Conservation (phyloP, 2,329 filamentous ascomycete genomes). For the Fusarium sororula region DNA sequence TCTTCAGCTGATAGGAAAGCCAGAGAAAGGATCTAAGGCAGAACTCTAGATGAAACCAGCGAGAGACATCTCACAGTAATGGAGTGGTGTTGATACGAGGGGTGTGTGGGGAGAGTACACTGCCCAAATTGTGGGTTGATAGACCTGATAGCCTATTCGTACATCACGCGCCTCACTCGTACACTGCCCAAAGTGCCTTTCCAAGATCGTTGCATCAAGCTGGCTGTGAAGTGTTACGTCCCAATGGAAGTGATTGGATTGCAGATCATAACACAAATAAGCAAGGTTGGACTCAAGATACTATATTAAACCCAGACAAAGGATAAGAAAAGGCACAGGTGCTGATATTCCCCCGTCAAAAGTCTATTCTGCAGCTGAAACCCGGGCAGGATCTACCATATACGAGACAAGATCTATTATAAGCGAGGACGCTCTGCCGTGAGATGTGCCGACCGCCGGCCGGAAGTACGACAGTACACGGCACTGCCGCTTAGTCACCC, state of each 20-base stretch:
- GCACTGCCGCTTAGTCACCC: background rate
- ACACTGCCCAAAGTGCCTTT: background rate
- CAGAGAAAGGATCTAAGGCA: accelerated
- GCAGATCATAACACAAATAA: background rate
- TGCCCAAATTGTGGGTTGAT: accelerated
- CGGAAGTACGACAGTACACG: background rate
- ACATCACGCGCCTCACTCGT: background rate
- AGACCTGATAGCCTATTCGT: background rate
- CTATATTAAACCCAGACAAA: background rate
- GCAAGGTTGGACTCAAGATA: accelerated
- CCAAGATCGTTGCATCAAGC: accelerated
- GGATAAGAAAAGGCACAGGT: background rate
- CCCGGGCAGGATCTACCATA: background rate
- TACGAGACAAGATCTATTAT: background rate
- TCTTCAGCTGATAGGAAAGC: background rate
- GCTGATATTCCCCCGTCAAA: accelerated
- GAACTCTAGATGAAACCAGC: background rate
- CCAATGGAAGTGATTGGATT: background rate
- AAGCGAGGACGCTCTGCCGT: background rate
- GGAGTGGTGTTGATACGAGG: background rate
- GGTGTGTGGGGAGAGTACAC: background rate
- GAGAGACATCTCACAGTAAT: background rate
- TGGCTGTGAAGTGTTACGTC: background rate
- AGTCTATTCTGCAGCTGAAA: background rate
- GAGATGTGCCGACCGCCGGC: background rate